Evolutionary conservation across 78 protist species (phyloP), one percentile per base, ranked within the genome.

Genomic region (Speleostelium caveatum): DNA sequence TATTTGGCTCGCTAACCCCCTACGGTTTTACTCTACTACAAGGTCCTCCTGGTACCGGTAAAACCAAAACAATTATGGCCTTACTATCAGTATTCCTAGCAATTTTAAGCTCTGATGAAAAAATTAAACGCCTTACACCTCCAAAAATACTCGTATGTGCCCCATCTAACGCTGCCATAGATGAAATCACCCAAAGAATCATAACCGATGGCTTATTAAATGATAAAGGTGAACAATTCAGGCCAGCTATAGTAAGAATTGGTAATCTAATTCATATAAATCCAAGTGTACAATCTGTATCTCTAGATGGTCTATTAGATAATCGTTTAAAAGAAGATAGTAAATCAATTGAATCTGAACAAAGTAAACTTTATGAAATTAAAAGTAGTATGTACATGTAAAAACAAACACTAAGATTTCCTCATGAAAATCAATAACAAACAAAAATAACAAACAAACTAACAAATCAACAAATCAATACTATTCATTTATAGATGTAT

Each of bases 111-210:
- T 26, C 33, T 4, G 33, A 26, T 30, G 74, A 68, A 6, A 71
- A 86, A 12, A 17, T 58, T 12, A 49, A 60, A 7, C 10, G 39
- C 26, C 24, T 33, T 4, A 21, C 60, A 7, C 73, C 28, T 30
- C 65, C 67, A 7, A 75, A 77, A 35, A 75, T 95, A 22, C 71
- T 96, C 38, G 87, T 96, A 19, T 94, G 96, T 69, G 97, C 98
- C 12, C 96, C 97, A 2, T 86, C 95, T 21, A 96, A 96, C 49
- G 96, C 98, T 7, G 98, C 97, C 2, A 85, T 95, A 1, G 98
- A 96, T 72, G 97, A 95, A 53, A 62, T 96, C 72, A 68, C 93
- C 7, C 6, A 28, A 8, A 79, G 98, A 33, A 56, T 96, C 2
- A 60, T 67, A 1, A 67, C 17, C 10, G 35, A 32, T 4, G 60